Percentiles rank a stretch among this genome's conserved stretches.
Conservation (phyloP, 2,329 filamentous ascomycete species). For the Stagonosporopsis rhizophila region DNA sequence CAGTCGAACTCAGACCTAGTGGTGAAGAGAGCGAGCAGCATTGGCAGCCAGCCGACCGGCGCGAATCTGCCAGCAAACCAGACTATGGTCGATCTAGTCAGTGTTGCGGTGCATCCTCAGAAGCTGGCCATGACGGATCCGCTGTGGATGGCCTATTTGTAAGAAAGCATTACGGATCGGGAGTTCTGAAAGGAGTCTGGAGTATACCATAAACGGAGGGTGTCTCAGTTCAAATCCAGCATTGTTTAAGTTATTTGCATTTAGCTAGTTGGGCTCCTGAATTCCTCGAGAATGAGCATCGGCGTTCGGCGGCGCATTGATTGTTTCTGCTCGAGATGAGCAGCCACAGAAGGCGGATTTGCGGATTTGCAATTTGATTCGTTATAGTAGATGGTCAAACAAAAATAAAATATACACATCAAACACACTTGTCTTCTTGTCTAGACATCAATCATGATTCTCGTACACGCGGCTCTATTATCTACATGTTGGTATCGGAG, state of each 20-base stretch:
- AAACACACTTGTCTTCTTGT: neutral
- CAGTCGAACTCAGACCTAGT: slow-evolving; percentile 88
- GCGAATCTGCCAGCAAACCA: slow-evolving; percentile 89
- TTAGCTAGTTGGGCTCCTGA: neutral
- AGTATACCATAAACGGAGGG: neutral
- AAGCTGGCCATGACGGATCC: slow-evolving; percentile 88
- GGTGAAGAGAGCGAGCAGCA: slow-evolving; percentile 84
- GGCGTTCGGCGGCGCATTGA: neutral
- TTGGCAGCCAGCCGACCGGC: slow-evolving; percentile 78
- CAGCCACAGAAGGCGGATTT: neutral
- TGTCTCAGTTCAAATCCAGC: neutral
- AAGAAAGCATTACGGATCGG: slow-evolving; percentile 22
- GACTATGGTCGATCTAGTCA: slow-evolving; percentile 92
- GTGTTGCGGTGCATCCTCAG: slow-evolving; percentile 90
- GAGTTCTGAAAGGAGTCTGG: neutral
- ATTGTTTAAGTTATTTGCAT: neutral
- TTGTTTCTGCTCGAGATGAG: neutral
- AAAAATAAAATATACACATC: neutral
- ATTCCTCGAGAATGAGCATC: neutral
- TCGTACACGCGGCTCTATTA: neutral
- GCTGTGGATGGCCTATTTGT: slow-evolving; percentile 97
- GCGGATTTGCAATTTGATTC: neutral
- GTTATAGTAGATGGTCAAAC: slow-evolving; percentile 1
- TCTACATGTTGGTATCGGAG: too few species aligned
- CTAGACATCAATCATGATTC: neutral